phyloP scores from a whole-genome alignment of 345 rosid species.

The Eucalyptus leucophloia region DNA sequence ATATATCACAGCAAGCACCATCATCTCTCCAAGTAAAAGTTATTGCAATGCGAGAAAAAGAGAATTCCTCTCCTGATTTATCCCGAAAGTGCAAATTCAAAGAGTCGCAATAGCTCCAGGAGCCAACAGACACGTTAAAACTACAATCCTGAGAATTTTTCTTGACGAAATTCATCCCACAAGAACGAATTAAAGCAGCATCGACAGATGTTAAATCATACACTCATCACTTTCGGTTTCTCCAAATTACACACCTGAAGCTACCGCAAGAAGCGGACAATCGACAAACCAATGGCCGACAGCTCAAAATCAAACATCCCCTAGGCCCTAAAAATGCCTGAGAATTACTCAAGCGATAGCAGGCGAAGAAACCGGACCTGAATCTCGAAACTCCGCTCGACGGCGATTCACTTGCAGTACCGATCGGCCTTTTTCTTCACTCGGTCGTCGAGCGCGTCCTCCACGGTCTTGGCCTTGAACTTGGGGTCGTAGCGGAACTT shows the following conservation, averaged over 20 bases:
- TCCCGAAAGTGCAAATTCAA: background rate
- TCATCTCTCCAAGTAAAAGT: background rate
- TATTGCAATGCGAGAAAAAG: background rate
- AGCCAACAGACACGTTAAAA: background rate
- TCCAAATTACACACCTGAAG: background rate
- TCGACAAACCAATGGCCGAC: background rate
- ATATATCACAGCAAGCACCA: too few relatives aligned
- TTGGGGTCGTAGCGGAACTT: slow-evolving; percentile 69
- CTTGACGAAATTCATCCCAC: background rate
- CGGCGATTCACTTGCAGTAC: slow-evolving; percentile 54
- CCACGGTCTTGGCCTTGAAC: slow-evolving; percentile 33
- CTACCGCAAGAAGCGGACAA: background rate
- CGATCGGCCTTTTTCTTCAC: slow-evolving; percentile 97
- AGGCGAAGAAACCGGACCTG: background rate
- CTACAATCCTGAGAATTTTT: background rate
- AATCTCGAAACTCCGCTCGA: background rate
- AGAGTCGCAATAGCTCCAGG: background rate
- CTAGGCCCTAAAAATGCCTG: background rate
- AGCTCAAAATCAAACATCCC: background rate
- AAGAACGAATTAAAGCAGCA: background rate
- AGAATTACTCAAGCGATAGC: background rate
- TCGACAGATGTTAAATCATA: background rate
- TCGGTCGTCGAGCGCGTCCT: slow-evolving; percentile 87
- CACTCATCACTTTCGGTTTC: background rate
- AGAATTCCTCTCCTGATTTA: background rate